These are phyloP conservation scores for Periconia digitata DNA, from an alignment of 2,329 filamentous ascomycete genomes.

Conservation along the genomic window DNA sequence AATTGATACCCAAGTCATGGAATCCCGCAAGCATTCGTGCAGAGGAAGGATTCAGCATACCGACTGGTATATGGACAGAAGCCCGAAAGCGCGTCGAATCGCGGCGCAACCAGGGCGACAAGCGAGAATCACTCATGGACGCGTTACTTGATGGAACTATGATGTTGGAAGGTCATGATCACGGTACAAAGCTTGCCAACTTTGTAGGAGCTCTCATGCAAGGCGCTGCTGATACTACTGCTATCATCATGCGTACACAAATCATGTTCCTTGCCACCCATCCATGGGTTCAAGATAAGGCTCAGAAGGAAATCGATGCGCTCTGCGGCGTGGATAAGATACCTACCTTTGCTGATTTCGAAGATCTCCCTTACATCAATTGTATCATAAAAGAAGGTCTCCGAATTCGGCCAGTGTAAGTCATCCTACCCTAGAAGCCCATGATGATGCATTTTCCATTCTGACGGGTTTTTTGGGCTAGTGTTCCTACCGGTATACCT, in stretches of 20 bases:
- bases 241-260: conserved; percentile 17
- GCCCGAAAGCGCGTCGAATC: conserved; percentile 17
- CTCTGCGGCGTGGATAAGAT: conserved; percentile 18
- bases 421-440: conserved; percentile 1
- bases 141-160: conserved; percentile 21
- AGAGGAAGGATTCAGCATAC: conserved; percentile 14
- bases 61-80: conserved; percentile 19
- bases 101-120: conserved; percentile 22
- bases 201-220: conserved; percentile 20
- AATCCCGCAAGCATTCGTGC: conserved; percentile 14
- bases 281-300: conserved; percentile 22
- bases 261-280: conserved; percentile 27
- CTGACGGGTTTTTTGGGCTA: conserved; percentile 9
- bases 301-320: conserved; percentile 20
- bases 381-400: conserved; percentile 33
- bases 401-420: conserved; percentile 29
- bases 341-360: conserved; percentile 26
- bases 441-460: neutral
- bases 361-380: conserved; percentile 31
- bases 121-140: conserved; percentile 27
- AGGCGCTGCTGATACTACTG: conserved; percentile 25
- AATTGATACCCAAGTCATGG: conserved; percentile 22
- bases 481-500: conserved; percentile 24
- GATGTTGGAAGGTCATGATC: conserved; percentile 11
- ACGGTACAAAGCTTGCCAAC: conserved; percentile 11